Conservation (phyloP, 164 flowering plant genomes). For the Tetrastigma voinierianum region DNA sequence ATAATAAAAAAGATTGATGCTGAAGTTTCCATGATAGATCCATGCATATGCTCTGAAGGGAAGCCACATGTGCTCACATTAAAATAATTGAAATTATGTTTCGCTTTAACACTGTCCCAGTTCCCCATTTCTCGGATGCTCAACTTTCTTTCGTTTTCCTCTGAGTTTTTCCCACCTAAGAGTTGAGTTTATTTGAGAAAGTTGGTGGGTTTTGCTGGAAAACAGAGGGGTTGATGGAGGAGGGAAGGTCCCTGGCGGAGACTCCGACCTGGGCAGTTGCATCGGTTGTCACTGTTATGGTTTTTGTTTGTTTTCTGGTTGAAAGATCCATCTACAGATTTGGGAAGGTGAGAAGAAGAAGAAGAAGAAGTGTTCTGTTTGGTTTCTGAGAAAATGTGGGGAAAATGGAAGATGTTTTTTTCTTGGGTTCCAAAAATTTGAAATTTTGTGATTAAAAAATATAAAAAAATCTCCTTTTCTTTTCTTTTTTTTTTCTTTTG, state of each 20-base stretch:
- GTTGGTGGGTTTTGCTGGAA: constrained; percentile 9
- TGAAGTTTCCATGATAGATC: too few species aligned
- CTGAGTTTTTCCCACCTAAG: not conserved
- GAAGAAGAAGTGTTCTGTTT: constrained; percentile 2
- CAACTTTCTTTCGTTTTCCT: too few species aligned
- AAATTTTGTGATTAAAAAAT: not conserved
- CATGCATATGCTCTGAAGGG: too few species aligned
- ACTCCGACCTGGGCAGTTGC: constrained; percentile 94
- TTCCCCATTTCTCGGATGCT: too few species aligned
- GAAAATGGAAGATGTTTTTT: not conserved
- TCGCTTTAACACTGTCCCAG: too few species aligned
- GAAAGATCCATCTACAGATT: constrained; percentile 69
- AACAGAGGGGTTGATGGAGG: constrained; percentile 26
- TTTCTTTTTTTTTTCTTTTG: not conserved
- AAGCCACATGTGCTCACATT: too few species aligned
- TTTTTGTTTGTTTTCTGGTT: constrained; percentile 59
- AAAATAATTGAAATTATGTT: too few species aligned
- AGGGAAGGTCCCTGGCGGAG: constrained; percentile 80
- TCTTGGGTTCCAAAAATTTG: not conserved
- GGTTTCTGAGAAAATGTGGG: not conserved
- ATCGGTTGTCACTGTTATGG: constrained; percentile 72
- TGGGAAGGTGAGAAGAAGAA: constrained; percentile 54
- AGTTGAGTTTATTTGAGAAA: not conserved
- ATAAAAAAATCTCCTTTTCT: too few species aligned
- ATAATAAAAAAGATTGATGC: too few species aligned